Evolutionary conservation across 371 early-diverging fungal genomes (phyloP), one percentile per base, ranked within the genome.

Genomic region (Mortierella sp.): DNA sequence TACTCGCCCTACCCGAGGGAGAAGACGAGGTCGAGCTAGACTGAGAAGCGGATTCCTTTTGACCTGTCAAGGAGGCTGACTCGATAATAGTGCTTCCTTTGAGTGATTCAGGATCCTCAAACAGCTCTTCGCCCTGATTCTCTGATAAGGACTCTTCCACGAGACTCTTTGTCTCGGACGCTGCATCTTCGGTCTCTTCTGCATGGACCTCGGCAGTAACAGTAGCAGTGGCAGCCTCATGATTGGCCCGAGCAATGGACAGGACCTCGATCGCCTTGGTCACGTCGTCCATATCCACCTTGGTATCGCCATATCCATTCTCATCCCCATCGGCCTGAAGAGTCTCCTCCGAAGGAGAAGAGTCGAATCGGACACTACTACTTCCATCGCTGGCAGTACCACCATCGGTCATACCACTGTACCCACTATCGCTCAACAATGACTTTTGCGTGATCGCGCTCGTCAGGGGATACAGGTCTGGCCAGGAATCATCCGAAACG

Each of bases 401-500:
- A 37, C 37, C 63, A 19, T 62, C 67, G 9, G 46, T 28, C 0
- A 46, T 51, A 15, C 53, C 63, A 43, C 68, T 51, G 37, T 60
- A 73, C 2, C 73, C 72, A 57, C 66, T 67, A 12, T 73, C 73
- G 18, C 72, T 66, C 46, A 29, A 19, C 14, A 48, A 16, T 14
- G 62, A 14, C 43, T 59, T 72, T 19, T 57, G 63, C 5, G 66
- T 46, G 45, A 56, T 21, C 26, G 46, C 21, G 26, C 25, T 29
- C n/a, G 43, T 23, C 16, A 44, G 7, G 30, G 44, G 48, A 25
- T 25, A 60, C 15, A 45, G 60, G 25, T 57, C 57, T 12, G 65
- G 28, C 64, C 74, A 68, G 18, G 74, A 64, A 21, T 68, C 68
- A 26, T 74, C 74, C 1, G 68, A 68, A 5, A 37, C 43, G 0